Evolutionary conservation across 768 basidiomycete species (phyloP).

Genomic region (Pisolithus orientalis): DNA sequence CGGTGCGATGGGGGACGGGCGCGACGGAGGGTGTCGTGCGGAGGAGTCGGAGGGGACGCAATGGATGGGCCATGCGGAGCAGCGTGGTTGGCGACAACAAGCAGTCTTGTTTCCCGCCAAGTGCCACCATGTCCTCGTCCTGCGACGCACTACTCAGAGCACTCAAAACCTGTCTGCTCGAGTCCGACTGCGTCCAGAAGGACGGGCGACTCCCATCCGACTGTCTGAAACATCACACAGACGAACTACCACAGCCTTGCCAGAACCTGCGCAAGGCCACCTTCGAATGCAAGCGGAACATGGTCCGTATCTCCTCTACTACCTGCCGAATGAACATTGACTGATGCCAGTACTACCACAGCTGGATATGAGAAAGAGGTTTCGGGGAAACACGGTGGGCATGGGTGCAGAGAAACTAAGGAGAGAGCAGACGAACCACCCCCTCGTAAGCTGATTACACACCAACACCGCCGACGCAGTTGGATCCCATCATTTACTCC

Average conservation of each 20-base stretch:
- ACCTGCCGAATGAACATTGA: neutral
- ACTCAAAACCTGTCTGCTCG: conserved; percentile 78
- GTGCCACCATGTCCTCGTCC: conserved; percentile 59
- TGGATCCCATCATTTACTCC: no score
- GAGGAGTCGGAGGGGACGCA: conserved; percentile 37
- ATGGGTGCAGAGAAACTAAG: conserved; percentile 28
- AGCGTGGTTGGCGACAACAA: neutral
- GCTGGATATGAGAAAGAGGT: conserved; percentile 83
- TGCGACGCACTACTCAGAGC: conserved; percentile 73
- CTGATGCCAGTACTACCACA: conserved; percentile 18
- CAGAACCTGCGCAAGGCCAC: conserved; percentile 72
- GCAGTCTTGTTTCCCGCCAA: neutral
- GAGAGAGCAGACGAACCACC: conserved; percentile 5
- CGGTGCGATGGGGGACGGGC: conserved; percentile 54
- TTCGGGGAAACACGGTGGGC: conserved; percentile 65
- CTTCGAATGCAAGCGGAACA: conserved; percentile 87
- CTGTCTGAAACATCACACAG: conserved; percentile 67
- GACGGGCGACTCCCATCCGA: conserved; percentile 76
- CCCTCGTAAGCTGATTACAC: neutral
- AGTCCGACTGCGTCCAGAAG: conserved; percentile 83
- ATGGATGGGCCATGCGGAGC: conserved; percentile 22
- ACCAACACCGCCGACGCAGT: no score
- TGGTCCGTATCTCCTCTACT: conserved; percentile 45
- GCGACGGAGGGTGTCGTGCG: conserved; percentile 49
- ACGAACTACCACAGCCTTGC: conserved; percentile 79